These are phyloP conservation scores for Geotrichum candidum DNA, from an alignment of 1,139 yeast genomes.

Conservation along the genomic window DNA sequence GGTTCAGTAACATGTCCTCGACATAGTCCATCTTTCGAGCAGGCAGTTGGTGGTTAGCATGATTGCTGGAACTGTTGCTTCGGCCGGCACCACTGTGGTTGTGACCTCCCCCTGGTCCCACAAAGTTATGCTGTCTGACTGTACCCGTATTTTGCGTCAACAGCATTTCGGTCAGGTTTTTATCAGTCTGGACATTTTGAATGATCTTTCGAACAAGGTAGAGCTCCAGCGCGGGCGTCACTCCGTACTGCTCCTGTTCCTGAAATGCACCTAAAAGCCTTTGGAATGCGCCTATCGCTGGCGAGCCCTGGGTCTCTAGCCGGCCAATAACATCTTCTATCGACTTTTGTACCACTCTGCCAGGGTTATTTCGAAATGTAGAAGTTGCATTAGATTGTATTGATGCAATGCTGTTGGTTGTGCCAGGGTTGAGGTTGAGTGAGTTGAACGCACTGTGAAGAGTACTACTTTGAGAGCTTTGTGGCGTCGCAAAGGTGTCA, in stretches of 20 bases:
- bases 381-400: constrained; percentile 9
- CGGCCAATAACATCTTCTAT: constrained; percentile 21
- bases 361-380: constrained; percentile 13
- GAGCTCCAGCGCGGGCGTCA: constrained; percentile 23
- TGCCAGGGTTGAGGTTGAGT: neutral
- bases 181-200: constrained; percentile 20
- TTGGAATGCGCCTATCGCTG: constrained; percentile 16
- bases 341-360: constrained; percentile 16
- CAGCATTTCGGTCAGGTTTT: constrained; percentile 8
- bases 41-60: neutral
- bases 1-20: constrained; percentile 42
- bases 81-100: neutral
- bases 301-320: constrained; percentile 18
- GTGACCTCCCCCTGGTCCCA: neutral
- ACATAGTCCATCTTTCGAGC: constrained; percentile 42
- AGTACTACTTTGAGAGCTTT: neutral
- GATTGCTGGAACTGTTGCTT: constrained; percentile 8
- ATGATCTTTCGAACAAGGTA: constrained; percentile 24
- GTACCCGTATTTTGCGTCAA: constrained; percentile 4
- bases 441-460: neutral
- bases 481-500: neutral
- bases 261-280: constrained; percentile 16
- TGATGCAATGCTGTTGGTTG: neutral
- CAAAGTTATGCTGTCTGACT: neutral
- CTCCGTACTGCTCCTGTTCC: constrained; percentile 14